Evolutionary conservation across 2,329 filamentous ascomycete genomes (phyloP).

Genomic region (Teratosphaeria viscida): DNA sequence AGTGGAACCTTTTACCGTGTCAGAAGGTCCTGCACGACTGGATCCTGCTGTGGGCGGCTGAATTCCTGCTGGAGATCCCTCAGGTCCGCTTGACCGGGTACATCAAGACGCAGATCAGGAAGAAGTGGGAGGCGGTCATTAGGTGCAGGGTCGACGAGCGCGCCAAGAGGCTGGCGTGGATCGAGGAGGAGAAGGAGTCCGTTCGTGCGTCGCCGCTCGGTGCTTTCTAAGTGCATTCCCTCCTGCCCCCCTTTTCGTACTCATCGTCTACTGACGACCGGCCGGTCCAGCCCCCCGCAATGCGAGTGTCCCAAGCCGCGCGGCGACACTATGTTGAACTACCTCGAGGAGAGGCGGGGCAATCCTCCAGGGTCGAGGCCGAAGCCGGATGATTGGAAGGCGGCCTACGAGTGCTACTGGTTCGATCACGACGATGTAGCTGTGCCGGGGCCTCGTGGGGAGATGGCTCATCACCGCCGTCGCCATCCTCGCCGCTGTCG

Average conservation of each 20-base stretch:
- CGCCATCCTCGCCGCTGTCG: too few species aligned
- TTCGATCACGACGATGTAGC: background rate
- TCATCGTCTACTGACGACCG: background rate
- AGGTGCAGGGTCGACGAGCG: background rate
- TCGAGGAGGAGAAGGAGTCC: background rate
- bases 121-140: constrained; percentile 3
- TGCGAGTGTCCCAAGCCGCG: background rate
- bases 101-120: background rate
- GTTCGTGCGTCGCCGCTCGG: background rate
- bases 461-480: too few species aligned
- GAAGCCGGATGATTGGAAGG: background rate
- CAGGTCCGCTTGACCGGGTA: background rate
- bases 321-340: background rate
- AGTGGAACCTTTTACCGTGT: constrained; percentile 1
- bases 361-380: background rate
- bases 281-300: background rate
- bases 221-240: background rate
- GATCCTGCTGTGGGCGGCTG: constrained; percentile 1
- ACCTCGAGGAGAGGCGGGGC: too few species aligned
- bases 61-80: background rate
- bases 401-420: background rate
- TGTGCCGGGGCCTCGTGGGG: background rate
- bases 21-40: constrained; percentile 1
- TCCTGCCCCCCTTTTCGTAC: background rate
- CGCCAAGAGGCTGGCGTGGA: background rate